These are phyloP conservation scores for Epicoccum nigrum DNA, from an alignment of 2,329 filamentous ascomycete species.

Conservation along the genomic window DNA sequence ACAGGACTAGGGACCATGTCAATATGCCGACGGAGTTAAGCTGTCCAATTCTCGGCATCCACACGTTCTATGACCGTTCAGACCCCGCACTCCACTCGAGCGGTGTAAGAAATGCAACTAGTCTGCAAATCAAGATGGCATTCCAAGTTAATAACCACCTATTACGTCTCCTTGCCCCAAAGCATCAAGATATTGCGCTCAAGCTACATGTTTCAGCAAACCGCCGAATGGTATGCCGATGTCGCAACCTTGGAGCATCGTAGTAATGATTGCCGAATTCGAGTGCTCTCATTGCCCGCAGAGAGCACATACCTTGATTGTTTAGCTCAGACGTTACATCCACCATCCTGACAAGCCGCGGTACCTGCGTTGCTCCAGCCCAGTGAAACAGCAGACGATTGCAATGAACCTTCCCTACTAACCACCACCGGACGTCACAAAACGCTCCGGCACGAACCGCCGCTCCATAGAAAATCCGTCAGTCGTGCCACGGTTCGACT, in stretches of 20 bases:
- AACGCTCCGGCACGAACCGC: conserved; percentile 7
- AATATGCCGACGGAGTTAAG: not conserved
- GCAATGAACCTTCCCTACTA: not conserved
- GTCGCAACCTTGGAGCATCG: too few species aligned
- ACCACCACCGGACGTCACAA: not conserved
- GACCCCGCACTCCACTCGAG: not conserved
- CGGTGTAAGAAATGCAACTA: not conserved
- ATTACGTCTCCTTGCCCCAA: too few species aligned
- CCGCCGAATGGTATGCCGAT: too few species aligned
- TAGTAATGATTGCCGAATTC: too few species aligned
- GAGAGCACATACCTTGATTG: too few species aligned
- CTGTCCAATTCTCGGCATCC: not conserved
- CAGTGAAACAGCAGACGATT: not conserved
- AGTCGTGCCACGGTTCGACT: not conserved
- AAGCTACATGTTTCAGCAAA: too few species aligned
- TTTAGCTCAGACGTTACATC: not conserved
- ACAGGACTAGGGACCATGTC: not conserved
- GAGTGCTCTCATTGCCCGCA: too few species aligned
- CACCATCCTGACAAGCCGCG: not conserved
- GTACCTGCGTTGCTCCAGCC: conserved; percentile 1
- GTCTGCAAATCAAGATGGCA: not conserved
- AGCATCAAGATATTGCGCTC: too few species aligned
- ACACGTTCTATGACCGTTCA: not conserved
- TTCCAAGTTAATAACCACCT: not conserved
- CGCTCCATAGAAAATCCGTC: not conserved